Base-by-base conservation (phyloP, 179 eudicot genomes). In the Vitellaria paradoxa region DNA sequence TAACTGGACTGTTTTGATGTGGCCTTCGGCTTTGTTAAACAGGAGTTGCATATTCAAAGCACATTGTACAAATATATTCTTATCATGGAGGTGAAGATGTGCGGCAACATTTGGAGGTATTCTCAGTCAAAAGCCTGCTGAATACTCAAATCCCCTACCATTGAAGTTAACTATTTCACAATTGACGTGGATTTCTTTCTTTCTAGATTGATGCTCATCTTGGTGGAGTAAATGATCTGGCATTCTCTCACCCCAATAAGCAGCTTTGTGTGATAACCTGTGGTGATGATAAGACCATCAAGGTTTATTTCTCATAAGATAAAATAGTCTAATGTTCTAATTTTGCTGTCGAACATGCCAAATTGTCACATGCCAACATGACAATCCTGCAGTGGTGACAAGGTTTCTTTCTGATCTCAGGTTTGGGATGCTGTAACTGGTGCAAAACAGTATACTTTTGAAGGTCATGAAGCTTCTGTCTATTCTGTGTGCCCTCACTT, bases 401-500 rank as follows among this genome's bases (percentile, higher is more conserved):
- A 21, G 14, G 56, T 18, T n/a, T 30, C 62, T 61, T 63, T 11
- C 59, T 30, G 15, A 24, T 81, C 26, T 24, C 68, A 94, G 98
- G 98, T 94, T 50, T 94, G 98, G 98, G 97, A 92, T 89, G 98
- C 97, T 70, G 77, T 86, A 53, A 88, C 82, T 81, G 98, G 98
- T 71, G 30, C 93, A 42, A 91, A 75, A 77, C 96, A 87, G 85
- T 86, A 89, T 77, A 87, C 90, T 60, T 94, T 94, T 77, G 98
- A 94, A 83, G 97, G 98, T 80, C 98, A 94, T 69, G 98, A 94
- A 75, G 97, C 97, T 71, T 94, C 96, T 78, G 98, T 94, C n/a
- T 94, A 92, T 82, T 94, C 98, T 49, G 92, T 94, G 55, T 93
- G 98, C 89, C 98, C 98, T 63, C 97, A 94, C 79, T 86, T 86